Base-by-base conservation (phyloP, 192 early-diverging fungal genomes). In the Chytriomyces hyalinus region DNA sequence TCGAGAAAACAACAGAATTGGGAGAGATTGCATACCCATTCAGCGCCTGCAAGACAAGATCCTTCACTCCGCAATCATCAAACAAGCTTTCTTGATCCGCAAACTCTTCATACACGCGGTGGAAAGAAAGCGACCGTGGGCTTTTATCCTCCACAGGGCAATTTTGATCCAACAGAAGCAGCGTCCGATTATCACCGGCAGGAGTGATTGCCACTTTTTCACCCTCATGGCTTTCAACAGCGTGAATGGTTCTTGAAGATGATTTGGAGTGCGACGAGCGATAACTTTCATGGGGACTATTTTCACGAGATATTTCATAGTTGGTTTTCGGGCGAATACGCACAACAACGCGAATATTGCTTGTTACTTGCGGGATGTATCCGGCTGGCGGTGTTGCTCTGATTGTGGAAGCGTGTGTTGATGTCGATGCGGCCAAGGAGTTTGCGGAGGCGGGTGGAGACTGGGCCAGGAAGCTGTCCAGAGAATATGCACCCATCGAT, bases 41-140 rank as follows among this genome's bases (percentile, higher is more conserved):
- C 4, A 89, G 36, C 3, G 83, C 86, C n/a, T 76, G 80, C 26
- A 24, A 10, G 15, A 87, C 72, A 4, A 89, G 61, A 9, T 83
- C 83, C 51, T 63, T 76, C 17, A 83, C 80, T 15, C 86, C 86
- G 24, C 79, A 89, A 4, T 85, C 74, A 2, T 83, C 76, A 83
- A 88, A 89, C 7, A 89, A 57, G 8, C 64, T 43, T 20, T 67
- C 46, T 67, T 89, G 88, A 36, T 49, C 79, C 5, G 77, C 57
- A 49, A 17, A 15, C 26, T 77, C 80, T 46, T 43, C 72, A 68
- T 75, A 87, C 26, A 87, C 83, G 9, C 77, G 75, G 69, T 85
- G 60, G 67, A 86, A 89, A 7, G 84, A 80, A 66, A 86, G 26
- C 46, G 57, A 44, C 51, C 75, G 49, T 24, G 4, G 48, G 45